Conservation (phyloP, 2,329 filamentous ascomycete genomes). For the Ilyonectria destructans region DNA sequence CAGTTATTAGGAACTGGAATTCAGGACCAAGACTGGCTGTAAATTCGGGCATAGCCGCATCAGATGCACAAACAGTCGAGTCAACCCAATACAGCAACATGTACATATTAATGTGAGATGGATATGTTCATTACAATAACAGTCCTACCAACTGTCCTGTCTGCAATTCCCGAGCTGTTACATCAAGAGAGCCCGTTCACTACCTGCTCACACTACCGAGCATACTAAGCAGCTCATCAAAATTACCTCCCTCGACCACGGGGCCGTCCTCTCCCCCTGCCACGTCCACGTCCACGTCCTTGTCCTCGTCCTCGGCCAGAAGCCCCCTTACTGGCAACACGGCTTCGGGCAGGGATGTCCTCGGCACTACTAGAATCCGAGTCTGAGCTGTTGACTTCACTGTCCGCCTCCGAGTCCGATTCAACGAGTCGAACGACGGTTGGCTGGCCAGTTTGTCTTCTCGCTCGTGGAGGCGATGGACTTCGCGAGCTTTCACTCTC, state of each 20-base stretch:
- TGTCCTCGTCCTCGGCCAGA: slow-evolving; percentile 44
- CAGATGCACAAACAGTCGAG: too few species aligned
- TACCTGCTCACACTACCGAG: not conserved
- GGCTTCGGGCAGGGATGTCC: slow-evolving; percentile 47
- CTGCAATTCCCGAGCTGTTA: too few species aligned
- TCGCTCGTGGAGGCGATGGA: slow-evolving; percentile 32
- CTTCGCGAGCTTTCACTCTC: slow-evolving; percentile 33
- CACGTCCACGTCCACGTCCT: slow-evolving; percentile 30
- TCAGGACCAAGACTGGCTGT: too few species aligned
- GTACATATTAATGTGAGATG: too few species aligned
- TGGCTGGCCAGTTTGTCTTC: slow-evolving; percentile 27
- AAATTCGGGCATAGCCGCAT: too few species aligned
- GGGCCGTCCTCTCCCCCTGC: slow-evolving; percentile 34
- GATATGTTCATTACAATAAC: not conserved
- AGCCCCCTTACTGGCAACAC: slow-evolving; percentile 7
- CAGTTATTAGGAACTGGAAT: too few species aligned
- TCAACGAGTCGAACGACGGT: slow-evolving; percentile 48
- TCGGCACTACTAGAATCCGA: slow-evolving; percentile 42
- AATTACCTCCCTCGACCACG: slow-evolving; percentile 11
- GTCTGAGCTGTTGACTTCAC: slow-evolving; percentile 17
- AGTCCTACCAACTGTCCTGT: not conserved
- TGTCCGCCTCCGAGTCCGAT: slow-evolving; percentile 43
- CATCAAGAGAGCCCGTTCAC: not conserved
- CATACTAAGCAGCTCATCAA: not conserved
- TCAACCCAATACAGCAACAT: too few species aligned